Evolutionary conservation across 768 basidiomycete genomes (phyloP), one percentile per base, ranked within the genome.

Genomic region (Podaxis sp.): DNA sequence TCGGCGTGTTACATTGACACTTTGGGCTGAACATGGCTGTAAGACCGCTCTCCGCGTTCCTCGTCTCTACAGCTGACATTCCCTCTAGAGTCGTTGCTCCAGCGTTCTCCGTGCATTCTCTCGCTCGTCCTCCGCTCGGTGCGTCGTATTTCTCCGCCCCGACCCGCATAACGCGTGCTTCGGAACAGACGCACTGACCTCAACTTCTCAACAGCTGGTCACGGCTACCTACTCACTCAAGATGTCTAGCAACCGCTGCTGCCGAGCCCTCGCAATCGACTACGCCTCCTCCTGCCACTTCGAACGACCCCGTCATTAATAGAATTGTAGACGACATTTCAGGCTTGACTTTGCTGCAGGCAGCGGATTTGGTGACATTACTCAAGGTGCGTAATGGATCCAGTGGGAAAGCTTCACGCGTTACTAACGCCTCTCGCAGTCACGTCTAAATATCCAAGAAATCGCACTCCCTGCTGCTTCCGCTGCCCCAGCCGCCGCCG

Each of bases 281-380:
- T 2, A 63, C 78, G 0, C 75, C 81, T 2, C 76, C 83, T 24
- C 81, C 82, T 1, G 76, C 82, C 4, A 70, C 72, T 17, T 73
- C 81, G 15, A 72, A 77, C 24, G 86, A 94, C 72, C 85, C 93
- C 22, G 85, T 82, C 68, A 82, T 99, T 66, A 79, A 77, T 54
- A 85, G 85, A 63, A 90, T 99, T 70, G 97, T 99, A 27, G 94
- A 98, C 72, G 90, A 94, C 73, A 98, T 99, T 67, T 92, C 94
- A 4, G 77, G 81, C 22, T 75, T 98, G 67, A 93, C 95, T 19
- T 81, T 98, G 59, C 79, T 99, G 63, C 96, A 98, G 74, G 96
- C 96, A 5, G 90, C 96, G 12, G 96, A 98, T 80, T 85, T 99
- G 61, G 96, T 98, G 51, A 79, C 92, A 1, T 80, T 89, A 36